Conservation (phyloP, 306 rosid species). For the Malus asiatica region DNA sequence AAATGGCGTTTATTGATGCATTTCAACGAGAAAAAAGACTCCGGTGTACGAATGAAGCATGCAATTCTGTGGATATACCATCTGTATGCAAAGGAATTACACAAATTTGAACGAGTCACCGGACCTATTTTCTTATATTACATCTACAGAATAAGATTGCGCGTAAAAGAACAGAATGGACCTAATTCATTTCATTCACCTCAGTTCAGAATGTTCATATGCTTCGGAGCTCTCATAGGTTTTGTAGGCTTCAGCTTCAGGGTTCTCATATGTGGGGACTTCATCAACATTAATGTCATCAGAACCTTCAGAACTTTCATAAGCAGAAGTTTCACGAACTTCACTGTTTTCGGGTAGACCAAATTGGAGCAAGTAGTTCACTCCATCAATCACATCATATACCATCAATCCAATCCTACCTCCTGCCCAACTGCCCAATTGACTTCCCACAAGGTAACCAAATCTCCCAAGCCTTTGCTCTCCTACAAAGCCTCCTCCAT, state of each 20-base stretch:
- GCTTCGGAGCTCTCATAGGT: slow-evolving; percentile 24
- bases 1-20: neutral
- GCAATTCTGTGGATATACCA: neutral
- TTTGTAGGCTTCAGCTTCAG: slow-evolving; percentile 27
- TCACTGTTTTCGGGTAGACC: slow-evolving; percentile 23
- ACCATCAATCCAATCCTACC: slow-evolving; percentile 83
- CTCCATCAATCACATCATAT: slow-evolving; percentile 70
- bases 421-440: slow-evolving; percentile 85
- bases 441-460: slow-evolving; percentile 90
- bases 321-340: slow-evolving; percentile 17
- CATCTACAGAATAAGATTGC: neutral
- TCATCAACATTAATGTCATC: slow-evolving; percentile 19
- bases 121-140: neutral
- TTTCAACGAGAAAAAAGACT: neutral
- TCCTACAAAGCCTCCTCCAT: slow-evolving; percentile 56
- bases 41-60: neutral
- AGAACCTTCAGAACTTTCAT: slow-evolving; percentile 24
- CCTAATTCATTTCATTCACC: slow-evolving; percentile 24
- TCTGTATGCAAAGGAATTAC: neutral
- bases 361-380: slow-evolving; percentile 51
- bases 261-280: slow-evolving; percentile 12
- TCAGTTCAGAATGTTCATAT: slow-evolving; percentile 41
- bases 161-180: slow-evolving; percentile 1
- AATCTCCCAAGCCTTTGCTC: slow-evolving; percentile 73
- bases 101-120: neutral